Evolutionary conservation across 1,284 basidiomycete genomes (phyloP).

Genomic region (Amylostereum areolatum): DNA sequence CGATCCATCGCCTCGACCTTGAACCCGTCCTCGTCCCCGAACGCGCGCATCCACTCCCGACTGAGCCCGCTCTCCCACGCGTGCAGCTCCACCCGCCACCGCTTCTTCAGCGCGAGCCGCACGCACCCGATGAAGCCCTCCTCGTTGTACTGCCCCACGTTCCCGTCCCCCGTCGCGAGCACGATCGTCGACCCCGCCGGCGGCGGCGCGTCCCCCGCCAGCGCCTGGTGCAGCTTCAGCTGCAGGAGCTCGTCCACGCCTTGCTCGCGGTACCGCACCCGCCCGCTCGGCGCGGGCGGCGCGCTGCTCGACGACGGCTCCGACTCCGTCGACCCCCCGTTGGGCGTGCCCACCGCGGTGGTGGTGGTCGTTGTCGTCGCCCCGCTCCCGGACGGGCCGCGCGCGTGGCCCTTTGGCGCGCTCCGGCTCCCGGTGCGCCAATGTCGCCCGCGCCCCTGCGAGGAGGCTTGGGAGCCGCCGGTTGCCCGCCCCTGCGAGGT

Average conservation of each 20-base stretch:
- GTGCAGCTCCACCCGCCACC: constrained; percentile 85
- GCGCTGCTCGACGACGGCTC: constrained; percentile 14
- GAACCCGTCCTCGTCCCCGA: constrained; percentile 26
- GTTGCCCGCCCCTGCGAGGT: too few relatives aligned
- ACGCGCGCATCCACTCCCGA: constrained; percentile 63
- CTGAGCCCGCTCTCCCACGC: constrained; percentile 80
- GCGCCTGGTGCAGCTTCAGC: constrained; percentile 78
- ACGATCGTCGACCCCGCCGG: constrained; percentile 69
- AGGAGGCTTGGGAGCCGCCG: neutral
- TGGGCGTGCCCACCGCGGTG: neutral
- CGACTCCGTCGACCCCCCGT: constrained; percentile 18
- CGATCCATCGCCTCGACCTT: constrained; percentile 23
- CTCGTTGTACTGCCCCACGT: constrained; percentile 82
- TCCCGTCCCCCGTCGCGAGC: constrained; percentile 85
- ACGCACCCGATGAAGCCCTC: constrained; percentile 85
- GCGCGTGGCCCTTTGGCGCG: constrained; percentile 14
- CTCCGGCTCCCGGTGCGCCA: neutral
- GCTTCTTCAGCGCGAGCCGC: constrained; percentile 72
- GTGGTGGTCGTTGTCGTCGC: constrained; percentile 19
- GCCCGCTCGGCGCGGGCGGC: constrained; percentile 16
- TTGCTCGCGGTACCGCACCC: constrained; percentile 67
- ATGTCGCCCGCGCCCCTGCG: constrained; percentile 11
- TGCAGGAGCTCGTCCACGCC: constrained; percentile 86
- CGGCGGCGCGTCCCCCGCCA: constrained; percentile 61
- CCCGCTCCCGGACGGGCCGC: constrained; percentile 17